These are phyloP conservation scores for Podila minutissima DNA, from an alignment of 192 early-diverging fungal species.

Conservation along the genomic window DNA sequence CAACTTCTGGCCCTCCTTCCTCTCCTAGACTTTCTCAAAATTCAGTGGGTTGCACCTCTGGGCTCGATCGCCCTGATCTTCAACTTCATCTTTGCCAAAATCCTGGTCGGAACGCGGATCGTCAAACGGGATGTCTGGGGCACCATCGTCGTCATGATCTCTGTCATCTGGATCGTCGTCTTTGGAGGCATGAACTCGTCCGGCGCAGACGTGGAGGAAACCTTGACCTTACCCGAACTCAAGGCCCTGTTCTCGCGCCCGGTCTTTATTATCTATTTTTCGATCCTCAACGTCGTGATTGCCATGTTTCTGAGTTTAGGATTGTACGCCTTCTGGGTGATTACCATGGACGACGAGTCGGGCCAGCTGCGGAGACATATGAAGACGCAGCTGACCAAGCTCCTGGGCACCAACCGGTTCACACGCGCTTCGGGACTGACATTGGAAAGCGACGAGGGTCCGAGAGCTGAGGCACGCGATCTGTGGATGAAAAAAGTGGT, in stretches of 20 bases:
- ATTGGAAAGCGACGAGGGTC: constrained; percentile 16
- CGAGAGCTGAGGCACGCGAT: constrained; percentile 21
- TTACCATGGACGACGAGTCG: constrained; percentile 37
- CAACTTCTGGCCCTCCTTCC: background rate
- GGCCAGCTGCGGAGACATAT: constrained; percentile 43
- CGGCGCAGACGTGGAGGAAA: constrained; percentile 60
- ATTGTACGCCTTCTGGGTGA: constrained; percentile 57
- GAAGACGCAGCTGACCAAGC: constrained; percentile 16
- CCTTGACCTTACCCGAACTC: constrained; percentile 55
- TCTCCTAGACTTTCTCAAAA: constrained; percentile 66
- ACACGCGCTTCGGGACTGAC: constrained; percentile 40
- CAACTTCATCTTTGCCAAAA: constrained; percentile 69
- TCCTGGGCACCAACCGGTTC: constrained; percentile 40
- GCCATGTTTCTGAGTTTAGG: constrained; percentile 49
- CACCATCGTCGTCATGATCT: constrained; percentile 62
- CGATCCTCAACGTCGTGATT: constrained; percentile 56
- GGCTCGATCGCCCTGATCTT: constrained; percentile 66
- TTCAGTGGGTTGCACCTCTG: constrained; percentile 69
- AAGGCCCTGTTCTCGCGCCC: constrained; percentile 56
- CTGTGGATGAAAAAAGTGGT: constrained; percentile 57
- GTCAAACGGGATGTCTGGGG: constrained; percentile 61
- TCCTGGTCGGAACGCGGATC: constrained; percentile 65
- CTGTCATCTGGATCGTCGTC: constrained; percentile 67
- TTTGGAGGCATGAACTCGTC: constrained; percentile 64
- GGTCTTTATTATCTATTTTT: constrained; percentile 65